Evolutionary conservation across 2,329 filamentous ascomycete genomes (phyloP), one percentile per base, ranked within the genome.

Genomic region (Waltergamsia citrina): DNA sequence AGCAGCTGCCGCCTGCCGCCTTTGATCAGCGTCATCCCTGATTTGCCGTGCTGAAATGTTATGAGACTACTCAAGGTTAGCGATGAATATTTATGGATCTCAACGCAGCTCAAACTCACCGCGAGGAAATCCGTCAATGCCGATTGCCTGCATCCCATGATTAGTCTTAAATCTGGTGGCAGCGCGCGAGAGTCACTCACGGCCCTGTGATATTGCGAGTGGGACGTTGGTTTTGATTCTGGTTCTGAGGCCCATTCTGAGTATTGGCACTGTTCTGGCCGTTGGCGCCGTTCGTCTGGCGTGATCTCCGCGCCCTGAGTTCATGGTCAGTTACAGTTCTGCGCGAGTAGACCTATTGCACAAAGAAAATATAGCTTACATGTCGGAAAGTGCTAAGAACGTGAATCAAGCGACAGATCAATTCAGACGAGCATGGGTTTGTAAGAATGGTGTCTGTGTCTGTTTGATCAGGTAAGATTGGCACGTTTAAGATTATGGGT

Each of bases 11-110:
- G 56, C 56, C 38, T 51, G 47, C 35, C 69, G 65, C 33, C 67
- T 59, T 23, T 55, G 52, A 21, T 67, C 62, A 14, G 69, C 69
- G 40, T 70, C 62, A 15, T 59, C 51, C 23, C 65, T 62, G 37
- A 77, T 77, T 38, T 71, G 65, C 19, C 61, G 53, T 3, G 73
- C 70, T 16, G 74, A 84, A 43, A 86, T 86, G 46, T 85, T 85
- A 53, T 84, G 78, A 3, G 80, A 74, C 71, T 81, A 22, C 19
- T n/a, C n/a, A n/a, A 10, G 14, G 5, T 10, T 11, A 20, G 17
- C 30, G 11, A 34, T 22, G n/a, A 21, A 8, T 7, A 15, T n/a
- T 19, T 14, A 30, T 6, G 16, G 10, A 29, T 20, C 9, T 14
- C 8, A 29, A 17, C 5, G 22, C 11, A 33, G 7, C 29, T 10